phyloP scores from a whole-genome alignment of 768 basidiomycete genomes.

The Hericium erinaceus region DNA sequence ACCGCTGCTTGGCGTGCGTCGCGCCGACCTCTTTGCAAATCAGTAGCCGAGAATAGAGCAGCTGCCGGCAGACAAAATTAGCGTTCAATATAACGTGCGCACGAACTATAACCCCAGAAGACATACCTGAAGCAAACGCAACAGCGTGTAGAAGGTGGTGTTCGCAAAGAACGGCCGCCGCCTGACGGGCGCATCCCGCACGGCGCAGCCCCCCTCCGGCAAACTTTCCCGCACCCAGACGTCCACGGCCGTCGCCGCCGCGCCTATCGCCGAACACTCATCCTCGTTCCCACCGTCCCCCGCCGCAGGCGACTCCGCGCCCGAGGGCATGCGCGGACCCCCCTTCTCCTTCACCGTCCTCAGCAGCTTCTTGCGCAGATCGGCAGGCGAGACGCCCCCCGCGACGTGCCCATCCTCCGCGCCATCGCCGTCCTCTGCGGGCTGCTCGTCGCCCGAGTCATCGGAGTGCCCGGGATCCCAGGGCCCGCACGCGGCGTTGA shows the following conservation, averaged over 20 bases:
- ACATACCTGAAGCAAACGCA: slow-evolving; percentile 82
- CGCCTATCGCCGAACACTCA: neutral
- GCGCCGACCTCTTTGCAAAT: slow-evolving; percentile 79
- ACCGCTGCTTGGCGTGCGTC: slow-evolving; percentile 56
- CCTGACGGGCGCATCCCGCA: slow-evolving; percentile 18
- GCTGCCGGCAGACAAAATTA: slow-evolving; percentile 33
- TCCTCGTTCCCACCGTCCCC: neutral
- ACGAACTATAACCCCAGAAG: neutral
- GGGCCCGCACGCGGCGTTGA: slow-evolving; percentile 55
- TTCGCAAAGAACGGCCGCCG: slow-evolving; percentile 78
- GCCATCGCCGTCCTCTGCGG: slow-evolving; percentile 12
- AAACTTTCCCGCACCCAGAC: slow-evolving; percentile 12
- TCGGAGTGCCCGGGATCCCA: slow-evolving; percentile 36
- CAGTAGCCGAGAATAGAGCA: slow-evolving; percentile 80
- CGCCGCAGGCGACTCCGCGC: neutral
- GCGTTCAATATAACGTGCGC: neutral
- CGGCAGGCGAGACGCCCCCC: slow-evolving; percentile 18
- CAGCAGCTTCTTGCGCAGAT: slow-evolving; percentile 67
- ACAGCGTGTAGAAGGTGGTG: slow-evolving; percentile 83
- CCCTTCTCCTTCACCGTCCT: slow-evolving; percentile 42
- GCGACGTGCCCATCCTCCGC: slow-evolving; percentile 17
- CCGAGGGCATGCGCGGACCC: neutral
- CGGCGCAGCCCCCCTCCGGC: slow-evolving; percentile 7
- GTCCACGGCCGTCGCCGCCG: neutral
- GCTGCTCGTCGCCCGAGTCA: slow-evolving; percentile 18